These are phyloP conservation scores for Metschnikowia matae DNA, from an alignment of 805 yeast species.

Conservation along the genomic window DNA sequence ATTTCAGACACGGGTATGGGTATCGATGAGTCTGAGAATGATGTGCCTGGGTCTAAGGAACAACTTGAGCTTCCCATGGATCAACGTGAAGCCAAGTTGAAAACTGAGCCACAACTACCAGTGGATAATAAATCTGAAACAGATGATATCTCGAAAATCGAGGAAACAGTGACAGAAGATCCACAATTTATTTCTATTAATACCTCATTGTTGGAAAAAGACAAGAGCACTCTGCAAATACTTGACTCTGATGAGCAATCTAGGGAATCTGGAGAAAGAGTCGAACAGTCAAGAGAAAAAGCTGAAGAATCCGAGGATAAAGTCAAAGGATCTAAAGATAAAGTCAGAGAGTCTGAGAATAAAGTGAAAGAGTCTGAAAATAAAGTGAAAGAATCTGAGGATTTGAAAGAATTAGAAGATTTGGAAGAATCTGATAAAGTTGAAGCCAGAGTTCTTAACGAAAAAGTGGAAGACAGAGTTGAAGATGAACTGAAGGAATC, in stretches of 20 bases:
- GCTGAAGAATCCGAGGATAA: not conserved
- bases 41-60: too few species aligned
- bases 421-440: too few species aligned
- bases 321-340: too few species aligned
- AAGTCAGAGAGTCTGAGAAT: too few species aligned
- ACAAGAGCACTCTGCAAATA: not conserved
- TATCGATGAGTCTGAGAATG: not conserved
- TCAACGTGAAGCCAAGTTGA: not conserved
- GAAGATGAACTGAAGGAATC: too few species aligned
- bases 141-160: not conserved
- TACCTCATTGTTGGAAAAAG: not conserved
- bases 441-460: too few species aligned
- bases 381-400: too few species aligned
- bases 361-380: too few species aligned
- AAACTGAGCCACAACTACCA: not conserved
- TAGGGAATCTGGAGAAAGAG: not conserved
- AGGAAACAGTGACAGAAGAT: constrained; percentile 1
- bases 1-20: not conserved
- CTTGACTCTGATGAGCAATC: not conserved
- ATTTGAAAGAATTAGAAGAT: too few species aligned
- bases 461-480: too few species aligned
- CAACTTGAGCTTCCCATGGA: not conserved
- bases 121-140: not conserved
- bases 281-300: not conserved
- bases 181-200: not conserved